Conservation (phyloP, 306 rosid species). For the Ormosia semicastrata region DNA sequence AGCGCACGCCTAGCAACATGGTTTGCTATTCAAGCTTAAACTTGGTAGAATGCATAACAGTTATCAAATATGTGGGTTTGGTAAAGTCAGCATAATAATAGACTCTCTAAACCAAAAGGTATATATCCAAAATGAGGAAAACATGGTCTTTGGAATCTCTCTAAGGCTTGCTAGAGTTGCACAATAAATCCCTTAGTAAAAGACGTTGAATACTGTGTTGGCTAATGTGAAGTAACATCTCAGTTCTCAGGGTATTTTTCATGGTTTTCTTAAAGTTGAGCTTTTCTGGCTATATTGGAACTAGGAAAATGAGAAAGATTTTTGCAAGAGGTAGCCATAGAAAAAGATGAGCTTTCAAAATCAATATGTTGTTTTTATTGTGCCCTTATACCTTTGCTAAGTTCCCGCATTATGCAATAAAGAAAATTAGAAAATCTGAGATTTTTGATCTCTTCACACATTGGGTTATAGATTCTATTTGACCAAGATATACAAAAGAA, state of each 20-base stretch:
- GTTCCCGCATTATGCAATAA: too few relatives aligned
- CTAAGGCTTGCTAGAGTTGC: constrained; percentile 68
- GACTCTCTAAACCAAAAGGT: constrained; percentile 64
- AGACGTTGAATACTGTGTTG: constrained; percentile 31
- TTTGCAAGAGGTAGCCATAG: too few relatives aligned
- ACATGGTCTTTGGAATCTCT: constrained; percentile 72
- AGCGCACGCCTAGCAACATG: constrained; percentile 71
- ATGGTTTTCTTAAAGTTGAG: too few relatives aligned
- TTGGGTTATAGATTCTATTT: too few relatives aligned
- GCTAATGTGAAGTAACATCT: constrained; percentile 7
- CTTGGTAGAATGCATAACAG: constrained; percentile 83
- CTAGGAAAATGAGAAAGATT: too few relatives aligned
- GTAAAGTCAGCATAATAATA: constrained; percentile 69
- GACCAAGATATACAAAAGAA: too few relatives aligned
- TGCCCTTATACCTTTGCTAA: too few relatives aligned
- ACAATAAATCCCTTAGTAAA: constrained; percentile 44
- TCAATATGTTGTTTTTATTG: too few relatives aligned
- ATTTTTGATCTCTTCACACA: too few relatives aligned
- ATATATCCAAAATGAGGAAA: constrained; percentile 71
- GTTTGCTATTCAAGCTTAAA: constrained; percentile 71
- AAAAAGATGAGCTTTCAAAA: too few relatives aligned
- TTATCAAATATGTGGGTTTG: constrained; percentile 80
- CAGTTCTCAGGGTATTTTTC: constrained; percentile 24
- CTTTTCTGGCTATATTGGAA: too few relatives aligned
- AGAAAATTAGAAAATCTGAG: too few relatives aligned